Percentiles rank a stretch among this genome's conserved stretches.
Evolutionary conservation across 75 land plant species (phyloP).

Genomic region (Gnetum montanum): DNA sequence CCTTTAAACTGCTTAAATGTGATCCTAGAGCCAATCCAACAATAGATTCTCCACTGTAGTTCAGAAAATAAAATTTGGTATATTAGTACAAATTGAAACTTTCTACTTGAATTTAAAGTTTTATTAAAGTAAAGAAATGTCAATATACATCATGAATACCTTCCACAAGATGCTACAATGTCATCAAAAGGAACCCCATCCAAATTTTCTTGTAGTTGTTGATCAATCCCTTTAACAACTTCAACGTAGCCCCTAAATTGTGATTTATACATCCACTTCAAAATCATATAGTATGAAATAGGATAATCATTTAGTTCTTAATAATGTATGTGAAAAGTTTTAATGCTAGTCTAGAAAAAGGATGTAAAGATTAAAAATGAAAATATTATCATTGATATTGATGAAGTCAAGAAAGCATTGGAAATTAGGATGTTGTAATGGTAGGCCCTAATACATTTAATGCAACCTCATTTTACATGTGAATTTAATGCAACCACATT

Average conservation of each 20-base stretch:
- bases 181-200: conserved; percentile 45
- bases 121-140: not conserved
- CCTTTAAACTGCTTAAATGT: conserved; percentile 58
- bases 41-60: conserved; percentile 89
- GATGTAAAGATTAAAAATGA: too few relatives aligned
- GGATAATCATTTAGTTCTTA: too few relatives aligned
- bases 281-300: not conserved
- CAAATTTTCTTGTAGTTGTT: conserved; percentile 35
- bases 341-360: too few relatives aligned
- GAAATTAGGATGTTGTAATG: too few relatives aligned
- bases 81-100: not conserved
- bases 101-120: not conserved
- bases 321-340: too few relatives aligned
- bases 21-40: conserved; percentile 86
- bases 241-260: conserved; percentile 86
- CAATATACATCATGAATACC: conserved; percentile 26
- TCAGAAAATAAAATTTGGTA: not conserved
- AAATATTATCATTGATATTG: too few relatives aligned
- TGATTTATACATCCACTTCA: not conserved
- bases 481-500: too few relatives aligned
- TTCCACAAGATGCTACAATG: conserved; percentile 95
- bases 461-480: too few relatives aligned
- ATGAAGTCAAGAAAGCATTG: too few relatives aligned
- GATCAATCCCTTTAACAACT: conserved; percentile 78
- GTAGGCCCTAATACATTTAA: too few relatives aligned